phyloP scores from a whole-genome alignment of 495 filamentous ascomycete species.

The Aspergillus funiculosus region DNA sequence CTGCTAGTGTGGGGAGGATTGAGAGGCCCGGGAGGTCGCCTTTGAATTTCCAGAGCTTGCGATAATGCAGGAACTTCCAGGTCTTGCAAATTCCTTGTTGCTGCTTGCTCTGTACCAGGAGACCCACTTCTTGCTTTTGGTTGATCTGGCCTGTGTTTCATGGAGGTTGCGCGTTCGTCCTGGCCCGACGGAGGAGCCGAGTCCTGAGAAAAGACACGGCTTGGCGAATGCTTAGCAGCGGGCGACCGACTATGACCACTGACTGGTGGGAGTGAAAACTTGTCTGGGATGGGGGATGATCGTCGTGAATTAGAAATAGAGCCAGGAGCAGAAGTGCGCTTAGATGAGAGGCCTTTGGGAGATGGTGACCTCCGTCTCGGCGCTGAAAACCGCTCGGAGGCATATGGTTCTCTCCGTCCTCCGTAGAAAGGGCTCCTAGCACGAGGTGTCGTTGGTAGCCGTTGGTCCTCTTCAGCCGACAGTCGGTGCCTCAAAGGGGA shows the following conservation, averaged over 20 bases:
- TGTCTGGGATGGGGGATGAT: slow-evolving; percentile 34
- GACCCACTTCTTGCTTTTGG: slow-evolving; percentile 8
- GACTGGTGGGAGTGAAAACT: slow-evolving; percentile 13
- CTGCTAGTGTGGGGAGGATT: slow-evolving; percentile 15
- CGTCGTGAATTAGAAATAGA: slow-evolving; percentile 38
- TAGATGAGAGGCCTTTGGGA: slow-evolving; percentile 23
- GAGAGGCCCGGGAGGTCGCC: slow-evolving; percentile 4
- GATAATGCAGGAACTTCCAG: neutral
- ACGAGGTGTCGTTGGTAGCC: slow-evolving; percentile 13
- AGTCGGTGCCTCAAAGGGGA: slow-evolving; percentile 27
- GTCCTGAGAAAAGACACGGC: slow-evolving; percentile 7
- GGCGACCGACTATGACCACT: slow-evolving; percentile 29
- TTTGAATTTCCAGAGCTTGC: slow-evolving; percentile 4
- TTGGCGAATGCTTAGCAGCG: slow-evolving; percentile 7
- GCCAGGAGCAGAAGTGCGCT: slow-evolving; percentile 27
- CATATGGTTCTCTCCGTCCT: slow-evolving; percentile 18
- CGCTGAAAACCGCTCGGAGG: slow-evolving; percentile 4
- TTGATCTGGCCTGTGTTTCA: slow-evolving; percentile 2
- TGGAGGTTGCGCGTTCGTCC: slow-evolving; percentile 1
- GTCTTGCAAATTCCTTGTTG: slow-evolving; percentile 3
- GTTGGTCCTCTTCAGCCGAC: slow-evolving; percentile 13
- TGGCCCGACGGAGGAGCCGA: slow-evolving; percentile 1
- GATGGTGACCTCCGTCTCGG: slow-evolving; percentile 26
- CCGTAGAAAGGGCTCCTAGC: slow-evolving; percentile 25
- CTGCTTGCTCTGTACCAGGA: slow-evolving; percentile 3